phyloP scores from a whole-genome alignment of 1,284 basidiomycete species.

The Ceratobasidium theobromae region DNA sequence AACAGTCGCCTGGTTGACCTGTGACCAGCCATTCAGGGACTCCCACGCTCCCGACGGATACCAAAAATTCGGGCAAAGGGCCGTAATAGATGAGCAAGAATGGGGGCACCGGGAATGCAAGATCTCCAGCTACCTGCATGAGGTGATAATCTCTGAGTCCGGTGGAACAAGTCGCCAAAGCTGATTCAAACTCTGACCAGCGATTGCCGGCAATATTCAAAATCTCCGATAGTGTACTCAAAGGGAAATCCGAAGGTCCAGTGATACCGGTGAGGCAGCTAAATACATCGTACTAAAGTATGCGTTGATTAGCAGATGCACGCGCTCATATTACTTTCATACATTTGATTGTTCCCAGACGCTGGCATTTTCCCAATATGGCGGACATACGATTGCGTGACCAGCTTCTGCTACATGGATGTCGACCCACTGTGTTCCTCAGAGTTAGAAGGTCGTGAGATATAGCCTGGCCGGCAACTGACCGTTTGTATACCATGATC shows the following conservation, averaged over 20 bases:
- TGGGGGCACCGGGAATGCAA: slow-evolving; percentile 10
- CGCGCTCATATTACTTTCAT: neutral
- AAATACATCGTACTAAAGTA: slow-evolving; percentile 18
- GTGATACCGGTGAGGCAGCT: neutral
- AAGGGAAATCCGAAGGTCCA: neutral
- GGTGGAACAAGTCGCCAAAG: neutral
- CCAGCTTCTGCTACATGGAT: slow-evolving; percentile 1
- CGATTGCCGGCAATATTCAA: neutral
- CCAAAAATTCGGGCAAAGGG: neutral
- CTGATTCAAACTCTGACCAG: slow-evolving; percentile 3
- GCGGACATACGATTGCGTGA: slow-evolving; percentile 3
- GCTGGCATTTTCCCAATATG: slow-evolving; percentile 4
- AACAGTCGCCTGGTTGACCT: neutral
- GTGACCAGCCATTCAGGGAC: neutral
- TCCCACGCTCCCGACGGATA: slow-evolving; percentile 14
- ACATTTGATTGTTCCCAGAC: slow-evolving; percentile 19
- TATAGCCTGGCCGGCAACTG: neutral
- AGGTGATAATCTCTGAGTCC: slow-evolving; percentile 12
- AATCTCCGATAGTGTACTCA: slow-evolving; percentile 13
- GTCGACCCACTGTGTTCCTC: neutral
- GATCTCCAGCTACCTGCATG: slow-evolving; percentile 21
- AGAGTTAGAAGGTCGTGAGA: neutral
- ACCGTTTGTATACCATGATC: slow-evolving; percentile 24
- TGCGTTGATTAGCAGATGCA: neutral
- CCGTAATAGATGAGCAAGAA: slow-evolving; percentile 14